These are phyloP conservation scores for Picochlorum costavermella DNA, from an alignment of 139 green algal genomes.

Conservation along the genomic window DNA sequence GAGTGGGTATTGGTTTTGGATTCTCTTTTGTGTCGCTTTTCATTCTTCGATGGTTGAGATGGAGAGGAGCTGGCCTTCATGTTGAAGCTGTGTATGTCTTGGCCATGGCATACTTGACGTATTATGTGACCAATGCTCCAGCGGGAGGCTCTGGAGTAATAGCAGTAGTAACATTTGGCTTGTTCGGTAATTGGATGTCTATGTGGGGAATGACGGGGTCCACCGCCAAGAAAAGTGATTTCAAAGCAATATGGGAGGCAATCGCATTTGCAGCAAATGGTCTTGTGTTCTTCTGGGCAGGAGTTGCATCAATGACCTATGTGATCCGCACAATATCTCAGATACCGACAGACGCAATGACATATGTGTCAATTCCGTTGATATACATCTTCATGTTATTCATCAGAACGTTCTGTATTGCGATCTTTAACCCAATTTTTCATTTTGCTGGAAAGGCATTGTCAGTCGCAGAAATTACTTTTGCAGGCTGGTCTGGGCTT, in stretches of 20 bases:
- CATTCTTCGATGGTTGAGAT: slow-evolving; percentile 46
- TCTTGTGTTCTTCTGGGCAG: slow-evolving; percentile 82
- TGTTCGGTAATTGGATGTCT: slow-evolving; percentile 67
- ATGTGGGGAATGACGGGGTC: slow-evolving; percentile 48
- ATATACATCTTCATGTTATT: slow-evolving; percentile 46
- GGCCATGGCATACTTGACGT: slow-evolving; percentile 64
- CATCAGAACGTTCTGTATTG: slow-evolving; percentile 33
- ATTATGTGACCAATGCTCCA: slow-evolving; percentile 59
- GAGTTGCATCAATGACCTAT: slow-evolving; percentile 67
- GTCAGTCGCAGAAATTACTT: slow-evolving; percentile 43
- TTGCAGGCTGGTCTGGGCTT: slow-evolving; percentile 53
- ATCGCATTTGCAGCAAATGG: slow-evolving; percentile 45
- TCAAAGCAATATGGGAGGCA: slow-evolving; percentile 41
- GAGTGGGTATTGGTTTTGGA: slow-evolving; percentile 44
- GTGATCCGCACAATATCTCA: slow-evolving; percentile 33
- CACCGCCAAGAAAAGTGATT: slow-evolving; percentile 10
- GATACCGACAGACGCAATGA: slow-evolving; percentile 16
- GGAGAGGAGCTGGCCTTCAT: slow-evolving; percentile 26
- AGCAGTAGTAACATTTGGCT: slow-evolving; percentile 76
- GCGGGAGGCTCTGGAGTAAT: slow-evolving; percentile 53
- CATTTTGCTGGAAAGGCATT: slow-evolving; percentile 22
- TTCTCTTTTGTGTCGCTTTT: slow-evolving; percentile 38
- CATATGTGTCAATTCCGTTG: slow-evolving; percentile 29
- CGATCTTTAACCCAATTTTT: slow-evolving; percentile 31
- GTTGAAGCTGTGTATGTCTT: slow-evolving; percentile 60